Conservation (phyloP, 176 grass and related monocot genomes). For the Zea luxurians region DNA sequence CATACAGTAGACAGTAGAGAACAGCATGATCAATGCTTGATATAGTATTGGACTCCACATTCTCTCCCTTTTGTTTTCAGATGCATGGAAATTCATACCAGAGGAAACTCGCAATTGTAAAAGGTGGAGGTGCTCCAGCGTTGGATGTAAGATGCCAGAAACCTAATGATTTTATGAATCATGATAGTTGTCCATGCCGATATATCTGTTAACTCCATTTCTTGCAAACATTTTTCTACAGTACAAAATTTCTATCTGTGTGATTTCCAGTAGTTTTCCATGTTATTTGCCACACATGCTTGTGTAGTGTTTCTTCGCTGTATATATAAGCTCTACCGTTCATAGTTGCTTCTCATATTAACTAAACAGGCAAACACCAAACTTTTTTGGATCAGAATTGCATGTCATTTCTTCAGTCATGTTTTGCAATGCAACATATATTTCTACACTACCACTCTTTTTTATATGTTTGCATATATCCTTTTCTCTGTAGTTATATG, state of each 20-base stretch:
- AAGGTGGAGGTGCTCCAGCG: slow-evolving; percentile 58
- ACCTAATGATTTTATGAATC: slow-evolving; percentile 17
- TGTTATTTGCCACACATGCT: not conserved
- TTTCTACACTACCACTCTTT: not conserved
- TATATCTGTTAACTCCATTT: slow-evolving; percentile 19
- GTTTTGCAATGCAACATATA: slow-evolving; percentile 12
- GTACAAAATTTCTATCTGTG: not conserved
- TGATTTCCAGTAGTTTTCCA: slow-evolving; percentile 2
- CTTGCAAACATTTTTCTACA: slow-evolving; percentile 16
- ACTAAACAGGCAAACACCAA: slow-evolving; percentile 13
- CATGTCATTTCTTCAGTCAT: slow-evolving; percentile 14
- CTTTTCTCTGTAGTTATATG: not conserved
- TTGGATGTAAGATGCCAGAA: slow-evolving; percentile 64
- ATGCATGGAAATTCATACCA: slow-evolving; percentile 92
- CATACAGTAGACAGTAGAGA: slow-evolving; percentile 9
- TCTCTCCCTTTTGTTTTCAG: slow-evolving; percentile 42
- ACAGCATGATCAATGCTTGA: not conserved
- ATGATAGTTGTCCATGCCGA: not conserved
- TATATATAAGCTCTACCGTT: slow-evolving; percentile 9
- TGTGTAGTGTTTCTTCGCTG: not conserved
- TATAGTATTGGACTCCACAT: slow-evolving; percentile 15
- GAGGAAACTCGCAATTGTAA: slow-evolving; percentile 84
- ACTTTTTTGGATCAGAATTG: slow-evolving; percentile 1
- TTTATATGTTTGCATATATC: not conserved
- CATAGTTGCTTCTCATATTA: slow-evolving; percentile 17